Evolutionary conservation across 164 flowering plant genomes (phyloP).

Genomic region (Piper longum): DNA sequence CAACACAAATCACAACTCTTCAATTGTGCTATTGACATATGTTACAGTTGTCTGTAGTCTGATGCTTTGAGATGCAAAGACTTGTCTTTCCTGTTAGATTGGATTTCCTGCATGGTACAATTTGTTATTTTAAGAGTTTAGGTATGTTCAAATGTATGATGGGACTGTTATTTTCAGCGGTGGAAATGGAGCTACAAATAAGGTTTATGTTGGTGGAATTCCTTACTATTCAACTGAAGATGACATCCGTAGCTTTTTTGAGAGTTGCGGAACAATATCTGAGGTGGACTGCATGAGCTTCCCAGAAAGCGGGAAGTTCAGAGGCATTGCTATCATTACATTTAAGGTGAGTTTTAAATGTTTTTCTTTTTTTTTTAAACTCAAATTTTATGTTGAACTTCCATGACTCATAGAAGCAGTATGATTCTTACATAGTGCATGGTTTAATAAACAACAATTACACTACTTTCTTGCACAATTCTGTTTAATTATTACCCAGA

Average conservation of each 20-base stretch:
- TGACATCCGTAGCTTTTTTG: conserved; percentile 79
- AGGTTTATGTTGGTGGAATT: conserved; percentile 91
- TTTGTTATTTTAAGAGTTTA: conserved; percentile 1
- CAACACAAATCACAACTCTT: background rate
- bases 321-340: conserved; percentile 77
- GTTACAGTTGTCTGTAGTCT: background rate
- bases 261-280: conserved; percentile 70
- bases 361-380: background rate
- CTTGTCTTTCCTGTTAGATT: no score
- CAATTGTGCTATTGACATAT: background rate
- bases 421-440: no score
- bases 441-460: no score
- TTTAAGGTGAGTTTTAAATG: conserved; percentile 42
- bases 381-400: background rate
- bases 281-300: conserved; percentile 73
- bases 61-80: background rate
- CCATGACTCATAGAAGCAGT: no score
- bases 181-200: conserved; percentile 23
- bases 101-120: background rate
- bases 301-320: conserved; percentile 84
- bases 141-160: background rate
- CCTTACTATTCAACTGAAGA: conserved; percentile 84
- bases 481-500: no score
- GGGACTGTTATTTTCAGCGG: conserved; percentile 21
- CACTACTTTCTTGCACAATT: no score